These are phyloP conservation scores for Nemania abortiva DNA, from an alignment of 2,329 filamentous ascomycete species.

Conservation along the genomic window DNA sequence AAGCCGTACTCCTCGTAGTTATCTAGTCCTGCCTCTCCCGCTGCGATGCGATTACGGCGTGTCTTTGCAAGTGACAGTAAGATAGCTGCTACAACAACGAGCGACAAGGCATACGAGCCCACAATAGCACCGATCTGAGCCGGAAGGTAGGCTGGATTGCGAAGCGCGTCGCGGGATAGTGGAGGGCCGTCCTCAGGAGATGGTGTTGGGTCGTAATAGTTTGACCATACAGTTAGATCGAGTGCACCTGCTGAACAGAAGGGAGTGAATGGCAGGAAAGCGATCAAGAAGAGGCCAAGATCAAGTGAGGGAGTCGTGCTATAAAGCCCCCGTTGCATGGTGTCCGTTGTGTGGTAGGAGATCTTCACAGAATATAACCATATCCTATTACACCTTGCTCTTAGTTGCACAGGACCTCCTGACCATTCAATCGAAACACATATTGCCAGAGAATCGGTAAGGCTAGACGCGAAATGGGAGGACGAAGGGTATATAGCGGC, in stretches of 20 bases:
- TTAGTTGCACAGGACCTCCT: constrained; percentile 54
- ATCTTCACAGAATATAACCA: constrained; percentile 48
- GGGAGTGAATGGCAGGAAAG: constrained; percentile 45
- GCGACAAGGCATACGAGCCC: constrained; percentile 82
- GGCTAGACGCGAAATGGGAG: constrained; percentile 58
- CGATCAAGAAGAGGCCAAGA: constrained; percentile 44
- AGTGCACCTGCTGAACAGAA: constrained; percentile 41
- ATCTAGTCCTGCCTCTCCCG: constrained; percentile 64
- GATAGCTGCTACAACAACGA: constrained; percentile 77
- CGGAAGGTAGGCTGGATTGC: constrained; percentile 76
- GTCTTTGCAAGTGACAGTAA: constrained; percentile 71
- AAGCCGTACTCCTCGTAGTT: constrained; percentile 48
- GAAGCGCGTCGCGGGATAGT: constrained; percentile 67
- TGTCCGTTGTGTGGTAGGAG: constrained; percentile 49
- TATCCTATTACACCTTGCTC: constrained; percentile 44
- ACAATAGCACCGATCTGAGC: constrained; percentile 86
- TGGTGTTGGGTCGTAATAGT: constrained; percentile 67
- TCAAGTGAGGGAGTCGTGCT: constrained; percentile 48
- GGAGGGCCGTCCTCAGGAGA: constrained; percentile 71
- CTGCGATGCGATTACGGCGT: constrained; percentile 64
- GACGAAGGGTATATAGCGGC: constrained; percentile 68
- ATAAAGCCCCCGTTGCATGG: constrained; percentile 53
- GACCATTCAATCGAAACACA: constrained; percentile 64
- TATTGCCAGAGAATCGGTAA: constrained; percentile 61
- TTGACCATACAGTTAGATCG: constrained; percentile 45